These are phyloP conservation scores for Fusarium denticulatum DNA, from an alignment of 2,329 filamentous ascomycete genomes.

Conservation along the genomic window DNA sequence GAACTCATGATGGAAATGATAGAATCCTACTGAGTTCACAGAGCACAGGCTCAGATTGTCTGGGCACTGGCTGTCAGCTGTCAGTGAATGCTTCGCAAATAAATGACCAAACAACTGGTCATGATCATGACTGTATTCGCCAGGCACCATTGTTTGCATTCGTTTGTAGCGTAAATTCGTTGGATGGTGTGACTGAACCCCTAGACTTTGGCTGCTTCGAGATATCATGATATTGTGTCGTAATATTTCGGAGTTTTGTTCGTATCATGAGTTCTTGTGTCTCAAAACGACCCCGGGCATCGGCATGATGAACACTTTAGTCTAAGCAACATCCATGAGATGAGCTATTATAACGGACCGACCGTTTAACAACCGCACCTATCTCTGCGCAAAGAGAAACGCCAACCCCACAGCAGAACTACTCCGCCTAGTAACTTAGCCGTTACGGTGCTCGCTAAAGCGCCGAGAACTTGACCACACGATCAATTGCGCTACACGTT, in stretches of 20 bases:
- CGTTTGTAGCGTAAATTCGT: not conserved
- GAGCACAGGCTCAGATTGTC: not conserved
- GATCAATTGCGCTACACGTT: slow-evolving; percentile 19
- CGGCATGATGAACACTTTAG: not conserved
- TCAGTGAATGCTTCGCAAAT: not conserved
- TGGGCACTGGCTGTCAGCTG: slow-evolving; percentile 2
- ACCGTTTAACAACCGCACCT: slow-evolving; percentile 22
- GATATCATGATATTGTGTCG: not conserved
- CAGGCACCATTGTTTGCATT: not conserved
- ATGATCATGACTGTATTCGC: not conserved
- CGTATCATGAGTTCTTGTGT: slow-evolving; percentile 6
- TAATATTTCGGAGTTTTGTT: not conserved
- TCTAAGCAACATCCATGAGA: not conserved
- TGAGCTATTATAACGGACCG: slow-evolving; percentile 6
- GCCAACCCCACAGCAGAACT: slow-evolving; percentile 23
- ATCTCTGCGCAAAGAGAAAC: slow-evolving; percentile 4
- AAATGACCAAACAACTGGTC: not conserved
- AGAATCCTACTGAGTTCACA: not conserved
- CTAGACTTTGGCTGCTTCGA: not conserved
- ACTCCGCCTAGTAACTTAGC: not conserved
- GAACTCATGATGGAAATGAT: not conserved
- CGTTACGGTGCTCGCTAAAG: slow-evolving; percentile 18
- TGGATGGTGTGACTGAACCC: not conserved
- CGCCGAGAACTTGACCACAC: slow-evolving; percentile 22
- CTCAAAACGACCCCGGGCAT: not conserved